Base-by-base conservation (phyloP, 2,329 filamentous ascomycete genomes). In the Alternaria atra region DNA sequence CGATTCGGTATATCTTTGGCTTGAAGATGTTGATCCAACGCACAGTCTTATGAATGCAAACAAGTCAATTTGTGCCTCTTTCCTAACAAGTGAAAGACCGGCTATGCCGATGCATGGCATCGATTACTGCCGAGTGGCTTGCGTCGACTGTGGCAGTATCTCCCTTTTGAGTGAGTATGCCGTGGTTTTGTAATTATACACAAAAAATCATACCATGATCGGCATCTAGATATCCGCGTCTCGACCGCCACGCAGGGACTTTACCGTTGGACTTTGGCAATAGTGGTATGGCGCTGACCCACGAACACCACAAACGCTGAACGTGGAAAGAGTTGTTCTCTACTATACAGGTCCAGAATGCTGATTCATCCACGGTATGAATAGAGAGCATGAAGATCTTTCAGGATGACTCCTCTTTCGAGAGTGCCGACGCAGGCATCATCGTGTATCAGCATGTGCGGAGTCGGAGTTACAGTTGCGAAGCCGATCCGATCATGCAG, bases 41-140 rank as follows among this genome's bases (percentile, higher is more conserved):
- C 17, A 17, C 9, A 37, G 17, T 23, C 13, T 37, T 37, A 30
- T 20, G 20, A 23, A 23, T 4, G 46, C 13, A 34, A 25, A 27
- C 29, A 20, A 6, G 43, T 20, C n/a, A 47, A 23, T 15, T 13
- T 50, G 13, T 20, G 40, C 40, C 17, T 32, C 20, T 35, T 50
- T 50, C 15, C 34, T 25, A 13, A 43, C 34, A 25, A 12, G 17
- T 8, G 39, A 34, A 42, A 27, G 30, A 34, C 37, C 48, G 48
- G 43, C 27, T 20, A 56, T 60, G 58, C 55, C 58, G 55, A 58
- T 47, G 23, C 29, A 27, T 52, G 30, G 54, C 30, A 44, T 37
- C n/a, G 4, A 17, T 37, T 34, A 20, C 40, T 61, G 60, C 55
- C 42, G 58, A 53, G 55, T 53, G 54, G 39, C 58, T 59, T 58